Evolutionary conservation across 371 early-diverging fungal species (phyloP).

Genomic region (Rhizopus microsporus): DNA sequence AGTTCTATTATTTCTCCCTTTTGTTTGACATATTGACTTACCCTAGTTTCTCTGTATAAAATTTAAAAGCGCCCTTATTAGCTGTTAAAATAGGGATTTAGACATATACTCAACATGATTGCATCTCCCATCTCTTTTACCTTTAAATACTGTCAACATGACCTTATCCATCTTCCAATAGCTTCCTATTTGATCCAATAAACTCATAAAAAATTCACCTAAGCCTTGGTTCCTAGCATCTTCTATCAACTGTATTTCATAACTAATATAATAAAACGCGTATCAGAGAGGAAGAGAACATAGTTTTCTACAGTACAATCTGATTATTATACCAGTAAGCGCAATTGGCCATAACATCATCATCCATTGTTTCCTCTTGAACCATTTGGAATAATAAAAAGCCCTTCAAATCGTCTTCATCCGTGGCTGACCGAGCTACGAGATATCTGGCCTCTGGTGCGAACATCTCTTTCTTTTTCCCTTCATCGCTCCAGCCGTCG

Average conservation of each 20-base stretch:
- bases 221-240: constrained; percentile 49
- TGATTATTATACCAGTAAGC: constrained; percentile 57
- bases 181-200: constrained; percentile 49
- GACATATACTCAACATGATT: neutral
- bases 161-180: constrained; percentile 61
- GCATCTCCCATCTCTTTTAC: constrained; percentile 25
- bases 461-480: constrained; percentile 54
- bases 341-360: constrained; percentile 54
- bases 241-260: constrained; percentile 54
- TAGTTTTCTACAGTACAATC: neutral
- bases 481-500: constrained; percentile 56
- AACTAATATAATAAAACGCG: constrained; percentile 17
- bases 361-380: constrained; percentile 62
- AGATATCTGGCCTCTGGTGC: constrained; percentile 51
- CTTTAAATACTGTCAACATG: constrained; percentile 69
- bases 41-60: constrained; percentile 58
- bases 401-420: constrained; percentile 47
- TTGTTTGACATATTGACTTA: constrained; percentile 20
- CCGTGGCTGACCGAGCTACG: constrained; percentile 38
- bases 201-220: constrained; percentile 53
- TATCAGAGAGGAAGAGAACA: neutral
- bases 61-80: constrained; percentile 56
- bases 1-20: neutral
- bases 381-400: constrained; percentile 59
- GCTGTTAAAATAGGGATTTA: constrained; percentile 19